Base-by-base conservation (phyloP, 192 early-diverging fungal genomes). In the Entomortierella parvispora region DNA sequence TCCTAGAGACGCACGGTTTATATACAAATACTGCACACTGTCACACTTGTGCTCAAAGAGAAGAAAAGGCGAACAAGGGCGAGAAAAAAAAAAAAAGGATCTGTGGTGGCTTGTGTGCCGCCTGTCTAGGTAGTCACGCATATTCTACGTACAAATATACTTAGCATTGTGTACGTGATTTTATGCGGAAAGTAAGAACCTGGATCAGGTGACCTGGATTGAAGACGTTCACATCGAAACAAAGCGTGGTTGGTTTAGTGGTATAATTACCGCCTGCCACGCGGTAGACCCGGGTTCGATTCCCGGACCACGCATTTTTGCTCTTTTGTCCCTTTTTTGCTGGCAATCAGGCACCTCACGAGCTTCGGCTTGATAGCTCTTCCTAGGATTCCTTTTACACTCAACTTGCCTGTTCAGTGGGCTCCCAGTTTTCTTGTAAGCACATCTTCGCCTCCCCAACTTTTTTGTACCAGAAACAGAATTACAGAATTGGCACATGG, bases 211-310 rank as follows among this genome's bases (percentile, higher is more conserved):
- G 37, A 9, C 37, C 37, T 40, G 7, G 37, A n/a, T 12, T 40
- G 12, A 40, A 40, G 12, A 8, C 12, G 5, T 40, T 40, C 12
- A 12, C 51, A 53, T 40, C 37, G 12, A 40, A 9, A 9, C 5
- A 47, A 45, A 46, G 85, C 86, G 82, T 65, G 65, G 82, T 68
- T 89, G 77, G 87, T 89, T 88, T 82, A 88, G 82, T 82, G 87
- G 88, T 87, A 89, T 82, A 89, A 89, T 87, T 76, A 83, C 82
- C 80, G 88, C 88, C 83, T 90, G 86, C 88, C 88, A 90, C 88
- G 88, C 88, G 80, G 84, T 81, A 82, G 88, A 87, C 87, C 87
- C 88, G 88, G 88, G 88, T 90, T 90, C 88, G 88, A 90, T 89
- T 89, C 87, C 87, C 87, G 87, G 87, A 79, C 72, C 72, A 77